phyloP scores from a whole-genome alignment of 176 grass and related monocot species.

The Ensete glaucum region DNA sequence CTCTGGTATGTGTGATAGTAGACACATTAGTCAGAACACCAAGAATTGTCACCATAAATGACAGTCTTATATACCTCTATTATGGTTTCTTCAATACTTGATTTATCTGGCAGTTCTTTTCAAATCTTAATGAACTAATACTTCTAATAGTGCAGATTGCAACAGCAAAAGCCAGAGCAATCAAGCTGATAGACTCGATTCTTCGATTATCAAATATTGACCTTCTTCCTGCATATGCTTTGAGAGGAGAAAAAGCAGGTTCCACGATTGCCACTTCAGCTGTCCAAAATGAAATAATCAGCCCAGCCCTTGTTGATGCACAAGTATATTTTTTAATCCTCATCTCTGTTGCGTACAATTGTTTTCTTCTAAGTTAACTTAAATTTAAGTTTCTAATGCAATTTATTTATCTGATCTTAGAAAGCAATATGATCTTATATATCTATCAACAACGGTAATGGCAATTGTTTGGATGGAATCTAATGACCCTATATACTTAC shows the following conservation, averaged over 20 bases:
- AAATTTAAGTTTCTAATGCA: neutral
- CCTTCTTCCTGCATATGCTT: slow-evolving; percentile 64
- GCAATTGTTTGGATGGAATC: neutral
- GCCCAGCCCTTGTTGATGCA: slow-evolving; percentile 59
- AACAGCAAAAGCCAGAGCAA: slow-evolving; percentile 65
- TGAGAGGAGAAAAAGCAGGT: slow-evolving; percentile 49
- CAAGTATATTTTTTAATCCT: slow-evolving; percentile 32
- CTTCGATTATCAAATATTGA: slow-evolving; percentile 92
- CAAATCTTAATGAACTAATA: neutral
- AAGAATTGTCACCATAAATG: neutral
- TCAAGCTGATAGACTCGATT: slow-evolving; percentile 70
- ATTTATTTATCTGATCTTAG: neutral
- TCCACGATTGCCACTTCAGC: slow-evolving; percentile 33
- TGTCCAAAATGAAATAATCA: slow-evolving; percentile 90
- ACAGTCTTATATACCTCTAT: neutral
- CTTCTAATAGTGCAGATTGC: slow-evolving; percentile 49
- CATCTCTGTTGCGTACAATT: neutral
- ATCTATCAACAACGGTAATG: neutral
- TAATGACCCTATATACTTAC: neutral
- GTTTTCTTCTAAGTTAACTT: too few relatives aligned
- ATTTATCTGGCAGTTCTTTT: neutral
- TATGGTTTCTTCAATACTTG: neutral
- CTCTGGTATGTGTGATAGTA: slow-evolving; percentile 50
- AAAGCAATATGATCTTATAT: neutral
- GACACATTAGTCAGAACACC: neutral